Evolutionary conservation across 352 stramenopile genomes (phyloP).

Genomic region (Globisporangium nodosum): DNA sequence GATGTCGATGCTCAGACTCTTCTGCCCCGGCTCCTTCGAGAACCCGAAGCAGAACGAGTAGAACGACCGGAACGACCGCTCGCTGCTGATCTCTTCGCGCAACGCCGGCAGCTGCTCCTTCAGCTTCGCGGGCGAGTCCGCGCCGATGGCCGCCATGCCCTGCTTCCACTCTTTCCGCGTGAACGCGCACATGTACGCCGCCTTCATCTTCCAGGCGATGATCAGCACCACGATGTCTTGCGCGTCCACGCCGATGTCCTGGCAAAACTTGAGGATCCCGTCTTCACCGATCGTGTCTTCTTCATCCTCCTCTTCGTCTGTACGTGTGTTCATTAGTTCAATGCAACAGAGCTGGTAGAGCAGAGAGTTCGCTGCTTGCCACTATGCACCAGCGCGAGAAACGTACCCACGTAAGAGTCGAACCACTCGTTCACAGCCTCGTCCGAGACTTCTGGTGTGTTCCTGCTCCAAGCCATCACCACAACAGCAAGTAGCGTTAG

Average conservation of each 20-base stretch:
- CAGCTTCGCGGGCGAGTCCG: constrained; percentile 60
- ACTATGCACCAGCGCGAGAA: background rate
- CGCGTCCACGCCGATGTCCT: constrained; percentile 71
- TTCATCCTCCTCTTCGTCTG: constrained; percentile 48
- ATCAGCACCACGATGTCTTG: constrained; percentile 76
- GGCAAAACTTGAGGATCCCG: constrained; percentile 75
- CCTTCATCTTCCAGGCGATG: constrained; percentile 87
- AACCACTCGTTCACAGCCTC: constrained; percentile 51
- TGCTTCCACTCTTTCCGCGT: constrained; percentile 78
- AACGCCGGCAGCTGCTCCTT: constrained; percentile 52
- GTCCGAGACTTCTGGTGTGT: background rate
- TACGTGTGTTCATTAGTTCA: background rate
- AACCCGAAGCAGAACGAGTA: constrained; percentile 88
- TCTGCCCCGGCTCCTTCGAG: constrained; percentile 85
- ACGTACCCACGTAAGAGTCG: constrained; percentile 52
- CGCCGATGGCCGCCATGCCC: constrained; percentile 74
- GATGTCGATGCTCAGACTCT: constrained; percentile 83
- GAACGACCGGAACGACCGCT: constrained; percentile 72
- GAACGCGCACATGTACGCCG: constrained; percentile 81
- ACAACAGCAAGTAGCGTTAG: background rate
- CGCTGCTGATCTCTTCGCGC: constrained; percentile 44
- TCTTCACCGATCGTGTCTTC: constrained; percentile 70
- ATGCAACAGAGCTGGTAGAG: background rate
- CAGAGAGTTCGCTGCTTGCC: background rate
- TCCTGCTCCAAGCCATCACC: constrained; percentile 10